Evolutionary conservation across 2,329 filamentous ascomycete genomes (phyloP).

Genomic region (Epichloe typhina): DNA sequence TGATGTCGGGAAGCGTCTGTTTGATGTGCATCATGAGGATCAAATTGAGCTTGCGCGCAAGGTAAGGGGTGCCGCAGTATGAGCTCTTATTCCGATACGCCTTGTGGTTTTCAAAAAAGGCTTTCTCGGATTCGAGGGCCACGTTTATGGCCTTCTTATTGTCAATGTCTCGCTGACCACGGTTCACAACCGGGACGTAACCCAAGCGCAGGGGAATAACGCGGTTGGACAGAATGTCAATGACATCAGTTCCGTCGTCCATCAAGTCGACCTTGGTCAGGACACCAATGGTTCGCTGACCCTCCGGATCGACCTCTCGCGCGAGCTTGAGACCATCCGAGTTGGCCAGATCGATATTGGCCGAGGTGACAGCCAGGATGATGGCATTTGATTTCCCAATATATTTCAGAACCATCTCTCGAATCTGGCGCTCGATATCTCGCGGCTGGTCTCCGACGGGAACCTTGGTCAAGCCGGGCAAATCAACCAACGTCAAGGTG

Average conservation of each 20-base stretch:
- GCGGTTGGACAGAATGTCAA: constrained; percentile 93
- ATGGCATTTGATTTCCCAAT: constrained; percentile 98
- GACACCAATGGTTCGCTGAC: constrained; percentile 95
- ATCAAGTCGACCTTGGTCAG: constrained; percentile 98
- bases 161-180: constrained; percentile 95
- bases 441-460: constrained; percentile 91
- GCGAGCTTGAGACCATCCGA: constrained; percentile 95
- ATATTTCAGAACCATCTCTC: constrained; percentile 96
- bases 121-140: constrained; percentile 85
- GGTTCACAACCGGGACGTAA: constrained; percentile 95
- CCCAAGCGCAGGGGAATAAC: constrained; percentile 91
- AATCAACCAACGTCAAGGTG: constrained; percentile 88
- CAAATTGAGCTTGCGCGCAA: constrained; percentile 91
- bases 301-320: constrained; percentile 91
- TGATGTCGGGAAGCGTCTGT: constrained; percentile 96
- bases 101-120: constrained; percentile 97
- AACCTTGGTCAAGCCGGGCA: constrained; percentile 92
- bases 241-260: constrained; percentile 96
- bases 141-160: constrained; percentile 90
- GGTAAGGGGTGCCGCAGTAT: constrained; percentile 95
- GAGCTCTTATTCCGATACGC: constrained; percentile 97
- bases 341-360: constrained; percentile 96
- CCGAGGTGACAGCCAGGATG: constrained; percentile 88
- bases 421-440: constrained; percentile 93
- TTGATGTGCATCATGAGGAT: constrained; percentile 99